Conservation (phyloP, 1,139 yeast species). For the Scheffersomyces illinoinensis region DNA sequence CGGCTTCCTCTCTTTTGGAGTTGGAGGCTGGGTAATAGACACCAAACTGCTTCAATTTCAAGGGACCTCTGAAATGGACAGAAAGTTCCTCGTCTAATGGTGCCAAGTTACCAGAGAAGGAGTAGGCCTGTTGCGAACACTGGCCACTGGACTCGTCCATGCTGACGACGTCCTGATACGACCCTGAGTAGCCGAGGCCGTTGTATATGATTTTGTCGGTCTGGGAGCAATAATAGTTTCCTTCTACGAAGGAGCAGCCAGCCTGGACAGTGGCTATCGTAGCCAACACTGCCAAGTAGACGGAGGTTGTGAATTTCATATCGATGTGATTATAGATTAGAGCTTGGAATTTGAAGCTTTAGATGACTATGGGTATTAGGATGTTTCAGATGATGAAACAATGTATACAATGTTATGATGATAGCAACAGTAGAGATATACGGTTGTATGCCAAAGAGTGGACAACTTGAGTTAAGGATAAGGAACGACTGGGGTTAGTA, state of each 20-base stretch:
- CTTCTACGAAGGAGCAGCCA: slow-evolving; percentile 50
- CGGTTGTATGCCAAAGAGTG: neutral
- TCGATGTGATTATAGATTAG: neutral
- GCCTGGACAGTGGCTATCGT: slow-evolving; percentile 30
- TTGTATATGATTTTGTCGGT: slow-evolving; percentile 68
- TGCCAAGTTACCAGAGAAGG: slow-evolving; percentile 62
- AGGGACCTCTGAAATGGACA: slow-evolving; percentile 83
- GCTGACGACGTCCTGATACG: slow-evolving; percentile 59
- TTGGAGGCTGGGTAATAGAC: slow-evolving; percentile 54
- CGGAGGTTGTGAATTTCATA: slow-evolving; percentile 23
- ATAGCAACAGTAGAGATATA: neutral
- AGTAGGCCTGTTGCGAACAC: slow-evolving; percentile 53
- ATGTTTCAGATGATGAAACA: neutral
- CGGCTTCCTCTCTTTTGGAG: slow-evolving; percentile 29
- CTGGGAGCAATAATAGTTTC: slow-evolving; percentile 81
- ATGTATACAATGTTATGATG: neutral
- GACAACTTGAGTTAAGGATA: neutral
- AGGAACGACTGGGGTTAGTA: neutral
- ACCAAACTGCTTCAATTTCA: slow-evolving; percentile 62
- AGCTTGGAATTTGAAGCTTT: neutral
- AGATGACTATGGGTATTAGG: neutral
- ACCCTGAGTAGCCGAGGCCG: slow-evolving; percentile 68
- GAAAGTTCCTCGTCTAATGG: slow-evolving; percentile 72
- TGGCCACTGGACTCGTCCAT: slow-evolving; percentile 47
- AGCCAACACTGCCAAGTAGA: slow-evolving; percentile 30